These are phyloP conservation scores for Dipodascus albidus DNA, from an alignment of 805 yeast genomes.

Conservation along the genomic window DNA sequence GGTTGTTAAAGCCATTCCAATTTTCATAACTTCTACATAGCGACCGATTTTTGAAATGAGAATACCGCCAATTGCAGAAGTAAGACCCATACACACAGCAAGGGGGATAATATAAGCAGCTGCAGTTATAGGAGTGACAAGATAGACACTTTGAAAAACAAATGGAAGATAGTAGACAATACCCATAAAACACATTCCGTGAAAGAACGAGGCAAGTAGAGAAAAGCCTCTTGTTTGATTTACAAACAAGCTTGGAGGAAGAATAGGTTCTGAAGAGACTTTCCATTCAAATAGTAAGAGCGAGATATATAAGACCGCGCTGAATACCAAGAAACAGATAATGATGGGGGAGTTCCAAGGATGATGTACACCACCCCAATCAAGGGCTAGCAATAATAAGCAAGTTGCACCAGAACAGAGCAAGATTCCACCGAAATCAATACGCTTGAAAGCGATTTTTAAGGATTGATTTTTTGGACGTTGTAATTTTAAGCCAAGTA, in stretches of 20 bases:
- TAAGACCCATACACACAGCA: conserved; percentile 33
- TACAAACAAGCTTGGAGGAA: conserved; percentile 32
- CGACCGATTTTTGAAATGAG: conserved; percentile 32
- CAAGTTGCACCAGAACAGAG: conserved; percentile 36
- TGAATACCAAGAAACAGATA: conserved; percentile 32
- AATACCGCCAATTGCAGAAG: conserved; percentile 35
- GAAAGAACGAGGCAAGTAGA: conserved; percentile 31
- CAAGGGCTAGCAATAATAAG: conserved; percentile 36
- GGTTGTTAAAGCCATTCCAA: conserved; percentile 29
- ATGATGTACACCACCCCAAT: conserved; percentile 41
- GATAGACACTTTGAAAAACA: conserved; percentile 37
- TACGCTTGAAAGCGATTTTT: conserved; percentile 31
- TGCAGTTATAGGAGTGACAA: conserved; percentile 28
- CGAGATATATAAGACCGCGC: conserved; percentile 28
- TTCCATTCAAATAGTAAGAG: conserved; percentile 40
- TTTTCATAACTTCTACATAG: conserved; percentile 32
- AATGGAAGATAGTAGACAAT: conserved; percentile 38
- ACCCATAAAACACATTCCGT: conserved; percentile 39
- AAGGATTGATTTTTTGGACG: conserved; percentile 29
- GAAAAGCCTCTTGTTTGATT: conserved; percentile 19
- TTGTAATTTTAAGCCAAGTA: conserved; percentile 13
- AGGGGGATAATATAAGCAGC: conserved; percentile 34
- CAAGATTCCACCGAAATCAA: conserved; percentile 45
- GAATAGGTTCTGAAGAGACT: conserved; percentile 29
- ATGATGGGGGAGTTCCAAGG: conserved; percentile 46